Percentiles rank a stretch among this genome's conserved stretches.
Conservation (phyloP, 2,329 filamentous ascomycete species). For the Phialophora chinensis region DNA sequence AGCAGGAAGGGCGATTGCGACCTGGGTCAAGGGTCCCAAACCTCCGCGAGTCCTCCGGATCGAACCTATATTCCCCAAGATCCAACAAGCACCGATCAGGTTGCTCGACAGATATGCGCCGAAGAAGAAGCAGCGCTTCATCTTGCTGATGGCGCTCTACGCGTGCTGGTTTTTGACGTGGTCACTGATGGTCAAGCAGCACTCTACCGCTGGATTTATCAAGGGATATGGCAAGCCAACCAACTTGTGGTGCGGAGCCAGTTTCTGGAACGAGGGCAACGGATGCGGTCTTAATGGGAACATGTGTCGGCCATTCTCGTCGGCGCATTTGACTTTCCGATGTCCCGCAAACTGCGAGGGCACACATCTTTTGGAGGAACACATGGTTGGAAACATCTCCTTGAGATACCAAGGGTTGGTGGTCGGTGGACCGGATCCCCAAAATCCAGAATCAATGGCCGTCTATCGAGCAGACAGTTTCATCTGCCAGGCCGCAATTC, state of each 20-base stretch:
- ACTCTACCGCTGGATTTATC: slow-evolving; percentile 54
- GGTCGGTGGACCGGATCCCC: slow-evolving; percentile 55
- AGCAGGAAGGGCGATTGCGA: slow-evolving; percentile 49
- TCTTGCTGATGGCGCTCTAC: slow-evolving; percentile 52
- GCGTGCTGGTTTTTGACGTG: slow-evolving; percentile 56
- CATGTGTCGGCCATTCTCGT: slow-evolving; percentile 61
- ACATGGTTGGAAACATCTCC: slow-evolving; percentile 58
- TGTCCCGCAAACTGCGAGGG: slow-evolving; percentile 62
- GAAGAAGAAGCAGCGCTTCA: slow-evolving; percentile 53
- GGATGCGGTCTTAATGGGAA: slow-evolving; percentile 62
- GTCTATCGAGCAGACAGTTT: slow-evolving; percentile 89
- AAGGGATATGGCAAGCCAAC: slow-evolving; percentile 55
- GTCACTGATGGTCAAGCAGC: slow-evolving; percentile 53
- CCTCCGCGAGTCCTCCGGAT: slow-evolving; percentile 55
- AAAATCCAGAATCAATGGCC: slow-evolving; percentile 52
- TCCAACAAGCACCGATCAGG: slow-evolving; percentile 55
- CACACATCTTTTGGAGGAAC: slow-evolving; percentile 56
- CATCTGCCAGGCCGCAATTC: slow-evolving; percentile 83
- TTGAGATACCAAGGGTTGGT: slow-evolving; percentile 60
- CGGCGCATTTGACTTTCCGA: slow-evolving; percentile 59
- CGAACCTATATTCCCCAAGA: slow-evolving; percentile 52
- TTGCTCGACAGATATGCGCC: slow-evolving; percentile 53
- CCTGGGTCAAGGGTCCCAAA: slow-evolving; percentile 56
- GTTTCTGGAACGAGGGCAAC: slow-evolving; percentile 53
- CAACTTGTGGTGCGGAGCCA: slow-evolving; percentile 54